Evolutionary conservation across 352 stramenopile genomes (phyloP).

Genomic region (Pythium guiyangense): DNA sequence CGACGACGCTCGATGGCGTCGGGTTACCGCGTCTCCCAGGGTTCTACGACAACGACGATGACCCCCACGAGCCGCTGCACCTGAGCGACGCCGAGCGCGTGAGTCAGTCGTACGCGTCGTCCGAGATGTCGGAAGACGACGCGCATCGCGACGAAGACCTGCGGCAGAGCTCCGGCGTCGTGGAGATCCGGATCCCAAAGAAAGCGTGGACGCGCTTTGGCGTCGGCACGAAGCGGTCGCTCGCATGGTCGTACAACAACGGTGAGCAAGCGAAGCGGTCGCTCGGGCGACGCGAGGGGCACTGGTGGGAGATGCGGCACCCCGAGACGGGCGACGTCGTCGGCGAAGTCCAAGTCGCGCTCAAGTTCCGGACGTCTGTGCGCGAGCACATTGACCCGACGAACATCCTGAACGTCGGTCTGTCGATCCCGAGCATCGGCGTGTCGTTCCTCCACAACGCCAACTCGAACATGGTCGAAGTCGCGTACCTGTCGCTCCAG

Average conservation of each 20-base stretch:
- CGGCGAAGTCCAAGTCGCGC: slow-evolving; percentile 72
- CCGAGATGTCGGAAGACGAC: slow-evolving; percentile 44
- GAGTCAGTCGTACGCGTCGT: slow-evolving; percentile 67
- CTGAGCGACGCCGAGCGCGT: slow-evolving; percentile 63
- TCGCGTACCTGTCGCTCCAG: slow-evolving; percentile 85
- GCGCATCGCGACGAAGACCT: slow-evolving; percentile 22
- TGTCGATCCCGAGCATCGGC: slow-evolving; percentile 77
- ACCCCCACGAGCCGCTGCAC: slow-evolving; percentile 34
- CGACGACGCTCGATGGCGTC: slow-evolving; percentile 11
- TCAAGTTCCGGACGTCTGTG: slow-evolving; percentile 76
- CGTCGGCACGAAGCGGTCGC: slow-evolving; percentile 57
- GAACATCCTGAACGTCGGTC: slow-evolving; percentile 69
- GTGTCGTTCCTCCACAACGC: slow-evolving; percentile 84
- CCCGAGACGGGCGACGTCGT: slow-evolving; percentile 69
- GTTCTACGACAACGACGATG: slow-evolving; percentile 47
- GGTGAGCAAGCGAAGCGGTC: slow-evolving; percentile 65
- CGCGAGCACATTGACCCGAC: slow-evolving; percentile 46
- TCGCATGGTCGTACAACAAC: slow-evolving; percentile 77
- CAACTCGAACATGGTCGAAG: slow-evolving; percentile 79
- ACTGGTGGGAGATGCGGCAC: slow-evolving; percentile 84
- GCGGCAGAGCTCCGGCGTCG: slow-evolving; percentile 36
- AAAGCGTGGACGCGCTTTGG: slow-evolving; percentile 78
- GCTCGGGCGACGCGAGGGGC: slow-evolving; percentile 63
- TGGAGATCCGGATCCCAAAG: slow-evolving; percentile 83
- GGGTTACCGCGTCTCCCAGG: slow-evolving; percentile 30